A percentile compares a stretch with the other conserved stretches of the same genome.
These are phyloP conservation scores for Centaurea solstitialis DNA, from an alignment of 129 eudicot genomes.

Conservation along the genomic window DNA sequence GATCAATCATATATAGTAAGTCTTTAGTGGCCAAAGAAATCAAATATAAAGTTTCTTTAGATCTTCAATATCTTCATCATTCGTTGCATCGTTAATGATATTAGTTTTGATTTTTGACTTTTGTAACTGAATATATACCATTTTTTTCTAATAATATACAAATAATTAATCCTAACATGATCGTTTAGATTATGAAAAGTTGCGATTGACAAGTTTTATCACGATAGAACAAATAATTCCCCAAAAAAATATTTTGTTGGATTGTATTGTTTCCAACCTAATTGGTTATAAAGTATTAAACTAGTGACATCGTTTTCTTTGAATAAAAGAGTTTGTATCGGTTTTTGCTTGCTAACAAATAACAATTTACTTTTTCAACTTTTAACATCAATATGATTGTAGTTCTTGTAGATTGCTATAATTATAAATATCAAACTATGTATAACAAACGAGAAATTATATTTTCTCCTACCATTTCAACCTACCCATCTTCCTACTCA, in stretches of 20 bases:
- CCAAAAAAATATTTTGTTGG: not conserved
- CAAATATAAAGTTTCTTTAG: not conserved
- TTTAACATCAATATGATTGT: not conserved
- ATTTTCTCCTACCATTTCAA: too few relatives aligned
- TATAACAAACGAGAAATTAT: too few relatives aligned
- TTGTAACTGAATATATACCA: not conserved
- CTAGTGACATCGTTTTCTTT: not conserved
- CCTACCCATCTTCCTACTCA: too few relatives aligned
- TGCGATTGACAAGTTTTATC: not conserved
- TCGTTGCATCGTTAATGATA: not conserved
- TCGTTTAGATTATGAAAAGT: not conserved
- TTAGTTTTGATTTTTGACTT: not conserved
- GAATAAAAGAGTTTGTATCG: not conserved
- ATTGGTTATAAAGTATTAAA: not conserved
- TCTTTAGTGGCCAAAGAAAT: not conserved
- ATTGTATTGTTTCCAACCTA: not conserved
- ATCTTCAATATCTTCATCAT: slow-evolving; percentile 1
- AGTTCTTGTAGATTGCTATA: not conserved
- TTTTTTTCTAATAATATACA: not conserved
- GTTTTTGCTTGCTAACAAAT: not conserved
- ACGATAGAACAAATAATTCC: too few relatives aligned
- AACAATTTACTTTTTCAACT: not conserved
- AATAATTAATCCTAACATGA: not conserved
- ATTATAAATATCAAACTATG: not conserved
- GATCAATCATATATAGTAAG: not conserved